phyloP scores from a whole-genome alignment of 371 early-diverging fungal genomes.

The Mortierella sp. region DNA sequence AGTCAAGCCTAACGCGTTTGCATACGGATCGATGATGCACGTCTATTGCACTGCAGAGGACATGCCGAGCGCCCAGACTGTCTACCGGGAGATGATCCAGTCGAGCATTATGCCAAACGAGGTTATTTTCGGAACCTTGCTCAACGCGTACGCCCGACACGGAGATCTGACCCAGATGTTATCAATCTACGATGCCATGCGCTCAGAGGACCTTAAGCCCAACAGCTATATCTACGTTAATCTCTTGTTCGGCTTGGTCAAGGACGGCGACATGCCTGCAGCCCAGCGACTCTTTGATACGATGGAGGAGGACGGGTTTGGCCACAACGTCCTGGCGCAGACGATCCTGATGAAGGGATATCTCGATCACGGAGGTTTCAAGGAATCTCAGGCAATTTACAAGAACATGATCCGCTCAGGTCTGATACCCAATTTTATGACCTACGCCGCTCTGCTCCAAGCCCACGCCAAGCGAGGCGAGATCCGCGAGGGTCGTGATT shows the following conservation, averaged over 20 bases:
- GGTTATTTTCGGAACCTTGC: slow-evolving; percentile 49
- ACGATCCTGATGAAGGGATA: slow-evolving; percentile 57
- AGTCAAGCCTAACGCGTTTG: slow-evolving; percentile 33
- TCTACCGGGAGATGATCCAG: slow-evolving; percentile 57
- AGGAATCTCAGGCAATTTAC: slow-evolving; percentile 47
- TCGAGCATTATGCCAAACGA: slow-evolving; percentile 51
- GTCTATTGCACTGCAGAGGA: slow-evolving; percentile 50
- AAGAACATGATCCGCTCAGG: slow-evolving; percentile 47
- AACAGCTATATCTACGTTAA: slow-evolving; percentile 57
- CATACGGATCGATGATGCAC: slow-evolving; percentile 55
- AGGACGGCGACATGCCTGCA: slow-evolving; percentile 54
- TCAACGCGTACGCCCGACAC: slow-evolving; percentile 51
- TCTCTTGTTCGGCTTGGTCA: slow-evolving; percentile 47
- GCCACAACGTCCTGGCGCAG: slow-evolving; percentile 51
- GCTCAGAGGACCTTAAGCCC: slow-evolving; percentile 52
- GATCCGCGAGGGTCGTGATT: slow-evolving; percentile 27
- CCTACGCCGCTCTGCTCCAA: slow-evolving; percentile 50
- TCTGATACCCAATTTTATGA: slow-evolving; percentile 53
- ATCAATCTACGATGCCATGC: slow-evolving; percentile 57
- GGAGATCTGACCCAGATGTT: slow-evolving; percentile 58
- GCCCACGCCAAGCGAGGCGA: slow-evolving; percentile 49
- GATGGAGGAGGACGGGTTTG: slow-evolving; percentile 57
- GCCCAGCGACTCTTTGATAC: slow-evolving; percentile 47
- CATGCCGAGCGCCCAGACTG: slow-evolving; percentile 52
- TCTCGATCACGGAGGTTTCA: slow-evolving; percentile 34